phyloP scores from a whole-genome alignment of 2,329 filamentous ascomycete genomes.

The Apiospora rasikravindrae region DNA sequence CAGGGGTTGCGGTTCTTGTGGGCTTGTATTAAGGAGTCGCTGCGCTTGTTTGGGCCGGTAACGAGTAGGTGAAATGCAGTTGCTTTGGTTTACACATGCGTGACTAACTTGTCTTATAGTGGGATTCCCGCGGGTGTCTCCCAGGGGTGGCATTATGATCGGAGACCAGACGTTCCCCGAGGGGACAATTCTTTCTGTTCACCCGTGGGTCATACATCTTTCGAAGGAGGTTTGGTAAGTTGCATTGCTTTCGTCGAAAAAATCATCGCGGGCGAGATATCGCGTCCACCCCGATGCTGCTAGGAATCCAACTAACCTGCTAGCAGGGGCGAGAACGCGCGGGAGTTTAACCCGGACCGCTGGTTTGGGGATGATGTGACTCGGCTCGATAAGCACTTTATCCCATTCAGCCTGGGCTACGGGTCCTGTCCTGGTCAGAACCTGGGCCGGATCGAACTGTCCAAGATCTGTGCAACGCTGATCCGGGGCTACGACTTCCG shows the following conservation, averaged over 20 bases:
- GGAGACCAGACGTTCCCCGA: constrained; percentile 20
- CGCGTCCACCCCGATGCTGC: too few relatives aligned
- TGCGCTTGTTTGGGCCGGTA: constrained; percentile 32
- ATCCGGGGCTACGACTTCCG: constrained; percentile 17
- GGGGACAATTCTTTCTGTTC: constrained; percentile 18
- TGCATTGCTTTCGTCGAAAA: not conserved
- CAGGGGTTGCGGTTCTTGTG: constrained; percentile 39
- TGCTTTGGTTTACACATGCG: not conserved
- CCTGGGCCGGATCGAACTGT: constrained; percentile 20
- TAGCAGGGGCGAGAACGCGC: constrained; percentile 21
- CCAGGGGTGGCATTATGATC: constrained; percentile 14
- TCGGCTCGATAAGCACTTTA: constrained; percentile 19
- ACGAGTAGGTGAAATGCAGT: not conserved
- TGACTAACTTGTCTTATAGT: not conserved
- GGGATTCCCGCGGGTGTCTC: constrained; percentile 17
- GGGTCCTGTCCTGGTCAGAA: constrained; percentile 20
- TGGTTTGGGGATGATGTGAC: constrained; percentile 13
- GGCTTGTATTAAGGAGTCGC: constrained; percentile 38
- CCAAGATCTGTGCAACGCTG: constrained; percentile 17
- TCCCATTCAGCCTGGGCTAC: constrained; percentile 18
- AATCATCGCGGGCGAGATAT: too few relatives aligned
- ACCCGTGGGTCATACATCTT: constrained; percentile 21
- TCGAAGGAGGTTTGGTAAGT: constrained; percentile 23
- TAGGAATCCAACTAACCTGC: not conserved
- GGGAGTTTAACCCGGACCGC: constrained; percentile 18